phyloP scores from a whole-genome alignment of 2,329 filamentous ascomycete species.

The Akanthomyces uredinophilus region DNA sequence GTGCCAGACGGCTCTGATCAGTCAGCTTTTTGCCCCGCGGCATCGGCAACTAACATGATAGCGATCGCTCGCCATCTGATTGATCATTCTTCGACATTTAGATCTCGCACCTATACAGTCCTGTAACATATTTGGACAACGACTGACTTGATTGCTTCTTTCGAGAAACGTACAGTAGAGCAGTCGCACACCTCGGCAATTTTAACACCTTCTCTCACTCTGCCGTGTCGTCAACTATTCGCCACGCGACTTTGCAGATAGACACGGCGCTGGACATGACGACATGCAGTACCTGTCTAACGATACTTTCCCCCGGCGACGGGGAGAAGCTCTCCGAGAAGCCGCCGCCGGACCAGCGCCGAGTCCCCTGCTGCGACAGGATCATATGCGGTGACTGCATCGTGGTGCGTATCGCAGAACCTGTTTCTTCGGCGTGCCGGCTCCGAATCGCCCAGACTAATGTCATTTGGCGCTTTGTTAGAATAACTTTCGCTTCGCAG shows the following conservation, averaged over 20 bases:
- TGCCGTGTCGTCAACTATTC: neutral
- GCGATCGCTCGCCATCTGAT: slow-evolving; percentile 3
- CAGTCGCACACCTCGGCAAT: neutral
- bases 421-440: no score
- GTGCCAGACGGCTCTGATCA: neutral
- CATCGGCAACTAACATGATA: slow-evolving; percentile 8
- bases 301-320: slow-evolving; percentile 45
- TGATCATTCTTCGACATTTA: no score
- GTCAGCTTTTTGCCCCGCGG: slow-evolving; percentile 13
- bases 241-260: neutral
- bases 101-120: neutral
- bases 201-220: no score
- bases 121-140: neutral
- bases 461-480: slow-evolving; percentile 22
- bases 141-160: no score
- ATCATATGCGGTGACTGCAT: slow-evolving; percentile 69
- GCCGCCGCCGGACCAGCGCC: slow-evolving; percentile 52
- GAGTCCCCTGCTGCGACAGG: slow-evolving; percentile 63
- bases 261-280: slow-evolving; percentile 25
- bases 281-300: slow-evolving; percentile 67
- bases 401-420: slow-evolving; percentile 40
- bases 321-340: slow-evolving; percentile 54
- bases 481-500: slow-evolving; percentile 62
- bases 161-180: neutral
- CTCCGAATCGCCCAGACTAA: neutral